A percentile compares a stretch with the other conserved stretches of the same genome.
These are phyloP conservation scores for Talaromyces sp. DNA, from an alignment of 2,329 filamentous ascomycete species.

Conservation along the genomic window DNA sequence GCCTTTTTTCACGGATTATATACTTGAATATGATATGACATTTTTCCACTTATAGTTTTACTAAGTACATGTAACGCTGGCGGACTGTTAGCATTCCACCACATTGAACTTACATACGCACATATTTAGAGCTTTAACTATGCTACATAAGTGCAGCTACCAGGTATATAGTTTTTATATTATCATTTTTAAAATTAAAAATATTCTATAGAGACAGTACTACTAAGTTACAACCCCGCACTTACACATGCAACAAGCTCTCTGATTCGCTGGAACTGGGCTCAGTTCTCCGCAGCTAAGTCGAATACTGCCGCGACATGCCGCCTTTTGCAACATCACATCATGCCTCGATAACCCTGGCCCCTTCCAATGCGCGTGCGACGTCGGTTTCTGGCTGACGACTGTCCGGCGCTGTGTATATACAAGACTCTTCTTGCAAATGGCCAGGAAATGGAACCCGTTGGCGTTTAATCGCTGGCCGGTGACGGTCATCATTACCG, in stretches of 20 bases:
- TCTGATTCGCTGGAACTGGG: background rate
- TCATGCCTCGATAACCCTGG: background rate
- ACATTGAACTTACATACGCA: too few species aligned
- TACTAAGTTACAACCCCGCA: background rate
- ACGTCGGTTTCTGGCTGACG: background rate
- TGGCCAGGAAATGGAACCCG: constrained; percentile 32
- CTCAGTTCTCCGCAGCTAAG: background rate
- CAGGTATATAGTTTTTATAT: too few species aligned
- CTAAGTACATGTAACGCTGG: too few species aligned
- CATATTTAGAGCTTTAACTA: too few species aligned
- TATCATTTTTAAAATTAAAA: too few species aligned
- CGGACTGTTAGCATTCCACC: too few species aligned
- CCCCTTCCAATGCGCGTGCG: background rate
- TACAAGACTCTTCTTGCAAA: background rate
- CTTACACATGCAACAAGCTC: background rate
- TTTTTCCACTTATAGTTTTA: background rate
- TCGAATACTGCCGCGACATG: background rate
- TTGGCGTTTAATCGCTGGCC: constrained; percentile 74
- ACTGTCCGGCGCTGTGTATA: background rate
- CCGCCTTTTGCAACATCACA: background rate
- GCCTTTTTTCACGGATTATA: background rate
- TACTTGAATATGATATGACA: constrained; percentile 3
- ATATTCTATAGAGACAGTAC: too few species aligned
- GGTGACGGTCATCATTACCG: constrained; percentile 72
- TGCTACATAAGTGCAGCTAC: too few species aligned